Conservation (phyloP, 2,329 filamentous ascomycete species). For the Dryadomyces quercus-mongolicae region DNA sequence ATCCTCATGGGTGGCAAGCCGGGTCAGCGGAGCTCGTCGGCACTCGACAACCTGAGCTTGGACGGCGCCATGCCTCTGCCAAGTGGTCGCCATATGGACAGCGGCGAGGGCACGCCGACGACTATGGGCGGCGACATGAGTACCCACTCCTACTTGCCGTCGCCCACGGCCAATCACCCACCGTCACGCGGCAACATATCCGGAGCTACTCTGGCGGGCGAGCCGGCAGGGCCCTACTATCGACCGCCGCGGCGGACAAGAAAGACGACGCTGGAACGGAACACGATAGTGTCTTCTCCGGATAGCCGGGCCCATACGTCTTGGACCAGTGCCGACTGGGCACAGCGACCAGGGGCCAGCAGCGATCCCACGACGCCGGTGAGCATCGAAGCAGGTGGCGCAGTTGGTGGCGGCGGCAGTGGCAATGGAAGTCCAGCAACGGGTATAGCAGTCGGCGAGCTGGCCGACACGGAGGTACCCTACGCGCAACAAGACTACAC, state of each 20-base stretch:
- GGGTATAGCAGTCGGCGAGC: background rate
- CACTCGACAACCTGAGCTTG: constrained; percentile 35
- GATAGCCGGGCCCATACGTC: constrained; percentile 22
- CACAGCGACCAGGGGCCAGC: constrained; percentile 10
- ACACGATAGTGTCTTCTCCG: constrained; percentile 36
- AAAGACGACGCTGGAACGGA: constrained; percentile 22
- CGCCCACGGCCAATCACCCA: constrained; percentile 35
- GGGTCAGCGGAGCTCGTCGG: constrained; percentile 41
- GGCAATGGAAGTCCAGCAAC: background rate
- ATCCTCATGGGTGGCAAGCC: constrained; percentile 29
- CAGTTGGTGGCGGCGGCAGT: constrained; percentile 8
- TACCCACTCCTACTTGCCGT: constrained; percentile 58
- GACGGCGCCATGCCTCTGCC: constrained; percentile 30
- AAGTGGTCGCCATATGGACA: constrained; percentile 34
- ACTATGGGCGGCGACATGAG: constrained; percentile 56
- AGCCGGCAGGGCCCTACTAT: constrained; percentile 70
- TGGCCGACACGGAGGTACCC: background rate
- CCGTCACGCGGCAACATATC: constrained; percentile 14
- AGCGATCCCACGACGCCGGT: background rate
- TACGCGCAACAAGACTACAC: constrained; percentile 55
- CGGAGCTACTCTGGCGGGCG: constrained; percentile 23
- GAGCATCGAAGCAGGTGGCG: background rate
- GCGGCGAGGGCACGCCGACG: constrained; percentile 56
- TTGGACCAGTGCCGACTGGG: constrained; percentile 24
- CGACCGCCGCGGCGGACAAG: constrained; percentile 62